These are phyloP conservation scores for Arbutus unedo DNA, from an alignment of 148 eudicot species.

Conservation along the genomic window DNA sequence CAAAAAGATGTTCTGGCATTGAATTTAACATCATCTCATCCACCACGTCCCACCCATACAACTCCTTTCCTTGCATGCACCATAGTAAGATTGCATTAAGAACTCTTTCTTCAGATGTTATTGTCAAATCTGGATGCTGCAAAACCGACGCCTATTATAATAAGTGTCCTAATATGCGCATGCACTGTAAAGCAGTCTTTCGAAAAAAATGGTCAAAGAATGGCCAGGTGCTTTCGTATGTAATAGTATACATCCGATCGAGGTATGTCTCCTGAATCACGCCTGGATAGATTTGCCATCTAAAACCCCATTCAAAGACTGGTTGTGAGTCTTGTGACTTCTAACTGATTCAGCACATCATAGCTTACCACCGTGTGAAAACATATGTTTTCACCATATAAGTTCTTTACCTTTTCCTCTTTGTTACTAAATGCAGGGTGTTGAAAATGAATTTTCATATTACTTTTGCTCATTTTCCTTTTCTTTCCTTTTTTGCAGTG, in stretches of 20 bases:
- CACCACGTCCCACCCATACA: conserved; percentile 64
- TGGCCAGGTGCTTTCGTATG: background rate
- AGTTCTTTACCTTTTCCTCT: background rate
- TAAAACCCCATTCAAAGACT: background rate
- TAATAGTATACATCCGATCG: background rate
- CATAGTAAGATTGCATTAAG: conserved; percentile 78
- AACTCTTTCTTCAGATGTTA: conserved; percentile 89
- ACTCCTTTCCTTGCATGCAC: conserved; percentile 64
- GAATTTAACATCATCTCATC: conserved; percentile 51
- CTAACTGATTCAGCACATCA: background rate
- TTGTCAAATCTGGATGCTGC: conserved; percentile 95
- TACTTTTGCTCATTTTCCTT: background rate
- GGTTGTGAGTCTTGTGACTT: background rate
- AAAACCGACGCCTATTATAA: conserved; percentile 31
- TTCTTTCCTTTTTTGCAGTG: background rate
- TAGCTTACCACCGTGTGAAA: background rate
- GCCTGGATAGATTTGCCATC: background rate
- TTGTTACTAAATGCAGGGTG: background rate
- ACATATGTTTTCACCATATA: background rate
- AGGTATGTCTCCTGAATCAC: background rate
- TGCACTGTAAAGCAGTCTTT: conserved; percentile 6
- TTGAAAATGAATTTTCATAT: background rate
- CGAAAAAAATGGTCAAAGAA: background rate
- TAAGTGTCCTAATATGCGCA: conserved; percentile 12
- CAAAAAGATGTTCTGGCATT: conserved; percentile 56